Evolutionary conservation across 169 alveolate genomes (phyloP).

Genomic region (Cryptosporidium tyzzeri): DNA sequence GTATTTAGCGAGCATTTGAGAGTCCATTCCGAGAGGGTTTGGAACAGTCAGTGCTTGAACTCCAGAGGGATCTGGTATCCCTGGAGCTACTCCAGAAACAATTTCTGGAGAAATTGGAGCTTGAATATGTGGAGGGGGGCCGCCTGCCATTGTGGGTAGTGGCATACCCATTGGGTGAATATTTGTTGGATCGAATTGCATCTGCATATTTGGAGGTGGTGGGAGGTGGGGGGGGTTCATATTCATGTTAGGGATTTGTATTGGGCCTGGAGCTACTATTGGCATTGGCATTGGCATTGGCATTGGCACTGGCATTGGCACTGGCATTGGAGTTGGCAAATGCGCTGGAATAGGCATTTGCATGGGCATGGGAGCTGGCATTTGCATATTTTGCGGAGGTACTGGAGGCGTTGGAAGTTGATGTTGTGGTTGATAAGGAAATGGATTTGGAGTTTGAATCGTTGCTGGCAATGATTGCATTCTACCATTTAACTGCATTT

Average conservation of each 20-base stretch:
- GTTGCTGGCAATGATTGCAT: background rate
- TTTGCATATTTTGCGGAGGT: background rate
- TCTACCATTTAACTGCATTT: background rate
- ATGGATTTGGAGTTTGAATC: background rate
- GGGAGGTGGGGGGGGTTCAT: background rate
- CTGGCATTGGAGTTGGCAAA: background rate
- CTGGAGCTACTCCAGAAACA: background rate
- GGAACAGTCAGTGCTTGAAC: background rate
- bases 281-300: background rate
- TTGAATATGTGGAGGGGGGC: background rate
- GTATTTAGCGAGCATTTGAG: constrained; percentile 66
- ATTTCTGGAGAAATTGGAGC: constrained; percentile 5
- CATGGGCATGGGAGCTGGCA: background rate
- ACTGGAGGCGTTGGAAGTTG: background rate
- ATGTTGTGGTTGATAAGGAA: background rate
- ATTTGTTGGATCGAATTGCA: background rate
- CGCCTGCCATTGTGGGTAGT: background rate
- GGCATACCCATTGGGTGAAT: background rate
- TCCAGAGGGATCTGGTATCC: background rate
- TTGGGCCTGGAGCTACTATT: background rate
- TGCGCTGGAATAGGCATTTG: background rate
- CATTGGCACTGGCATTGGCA: background rate
- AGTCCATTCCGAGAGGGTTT: constrained; percentile 66
- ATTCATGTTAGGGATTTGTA: background rate
- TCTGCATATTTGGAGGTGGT: background rate